Base-by-base conservation (phyloP, 2,329 filamentous ascomycete genomes). In the Aureobasidium namibiae region DNA sequence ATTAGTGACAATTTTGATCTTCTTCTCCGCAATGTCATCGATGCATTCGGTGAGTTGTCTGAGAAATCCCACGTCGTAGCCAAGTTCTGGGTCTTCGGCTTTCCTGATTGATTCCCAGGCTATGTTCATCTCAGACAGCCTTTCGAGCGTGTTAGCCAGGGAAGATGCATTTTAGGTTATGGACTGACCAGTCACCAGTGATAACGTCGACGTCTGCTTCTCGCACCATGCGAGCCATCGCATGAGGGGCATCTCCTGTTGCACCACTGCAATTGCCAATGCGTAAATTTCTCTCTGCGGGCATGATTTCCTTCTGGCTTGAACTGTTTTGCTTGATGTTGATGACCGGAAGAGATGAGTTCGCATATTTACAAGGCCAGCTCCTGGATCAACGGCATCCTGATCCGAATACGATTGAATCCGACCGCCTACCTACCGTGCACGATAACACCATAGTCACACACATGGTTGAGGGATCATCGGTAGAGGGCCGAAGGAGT, bases 1-100 rank as follows among this genome's bases (percentile, higher is more conserved):
- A 63, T 84, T 83, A 59, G 82, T 72, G 36, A 82, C 72, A 13
- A 84, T 72, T 61, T 80, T 81, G 69, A 83, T 83, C 0, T 73
- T 66, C 61, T 80, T 77, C 50, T 77, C 69, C 1, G 74, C 68
- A 62, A 80, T 71, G 6, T 79, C 65, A 4, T 77, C 69, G 3
- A 83, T 72, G 0, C 73, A 54, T 18, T 74, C 64, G 76, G 67
- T 62, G 75, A 67, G 24, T 80, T 68, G 1, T 76, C 77, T 59
- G 79, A 75, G 78, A 78, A 78, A 49, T 78, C 74, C 31, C 75
- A 79, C 36, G 73, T 71, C 59, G 59, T 64, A 63, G 11, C 57
- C 61, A 21, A 54, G 36, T 26, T 44, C 21, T 46, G 56, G 23
- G 34, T 54, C 50, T 50, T 57, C 39, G 24, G 58, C 29, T 11